Percentiles rank a stretch among this genome's conserved stretches.
These are phyloP conservation scores for Pseudogymnoascus sp. DNA, from an alignment of 2,329 filamentous ascomycete species.

Conservation along the genomic window DNA sequence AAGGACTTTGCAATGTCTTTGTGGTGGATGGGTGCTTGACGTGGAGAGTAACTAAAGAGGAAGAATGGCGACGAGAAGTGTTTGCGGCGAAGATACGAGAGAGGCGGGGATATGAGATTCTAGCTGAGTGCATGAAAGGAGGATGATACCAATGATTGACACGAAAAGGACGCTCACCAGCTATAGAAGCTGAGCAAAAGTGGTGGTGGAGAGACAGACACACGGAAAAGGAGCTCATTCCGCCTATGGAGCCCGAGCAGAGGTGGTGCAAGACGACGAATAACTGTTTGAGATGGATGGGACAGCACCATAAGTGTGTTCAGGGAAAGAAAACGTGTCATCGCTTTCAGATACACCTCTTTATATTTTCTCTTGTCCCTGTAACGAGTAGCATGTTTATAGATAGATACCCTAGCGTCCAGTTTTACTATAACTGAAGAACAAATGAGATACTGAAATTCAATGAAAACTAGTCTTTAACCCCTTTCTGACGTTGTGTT, in stretches of 20 bases:
- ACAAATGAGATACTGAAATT: background rate
- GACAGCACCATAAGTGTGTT: background rate
- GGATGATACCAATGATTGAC: background rate
- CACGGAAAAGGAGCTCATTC: background rate
- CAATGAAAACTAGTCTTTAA: background rate
- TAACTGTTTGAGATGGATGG: background rate
- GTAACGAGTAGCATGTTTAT: background rate
- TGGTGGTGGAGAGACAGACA: background rate
- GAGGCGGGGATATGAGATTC: too few relatives aligned
- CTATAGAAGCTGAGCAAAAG: background rate
- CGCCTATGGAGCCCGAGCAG: background rate
- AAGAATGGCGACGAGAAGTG: background rate
- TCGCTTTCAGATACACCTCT: conserved; percentile 2
- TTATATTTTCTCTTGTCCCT: background rate
- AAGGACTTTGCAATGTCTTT: background rate
- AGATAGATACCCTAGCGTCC: background rate
- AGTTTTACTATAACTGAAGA: background rate
- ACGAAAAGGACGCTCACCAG: background rate
- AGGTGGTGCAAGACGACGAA: background rate
- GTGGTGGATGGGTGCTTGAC: background rate
- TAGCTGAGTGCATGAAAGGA: background rate
- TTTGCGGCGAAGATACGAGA: background rate
- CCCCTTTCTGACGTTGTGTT: background rate
- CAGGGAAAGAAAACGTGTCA: background rate
- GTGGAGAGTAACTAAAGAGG: background rate